These are phyloP conservation scores for Endotrypanum monterogeii DNA, from an alignment of 208 protist species.

Conservation along the genomic window DNA sequence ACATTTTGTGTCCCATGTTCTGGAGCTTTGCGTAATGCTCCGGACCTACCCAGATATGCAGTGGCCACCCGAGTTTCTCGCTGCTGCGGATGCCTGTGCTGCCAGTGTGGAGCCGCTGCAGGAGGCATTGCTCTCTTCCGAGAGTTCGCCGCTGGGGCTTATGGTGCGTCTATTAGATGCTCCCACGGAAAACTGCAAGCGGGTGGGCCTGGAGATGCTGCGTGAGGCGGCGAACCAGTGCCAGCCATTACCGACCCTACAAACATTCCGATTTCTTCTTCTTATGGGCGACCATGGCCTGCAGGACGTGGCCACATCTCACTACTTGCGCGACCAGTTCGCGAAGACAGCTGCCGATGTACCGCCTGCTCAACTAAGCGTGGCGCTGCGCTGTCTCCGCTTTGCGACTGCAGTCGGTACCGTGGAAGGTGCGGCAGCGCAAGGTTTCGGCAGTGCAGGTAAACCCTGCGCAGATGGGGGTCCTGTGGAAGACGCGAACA, in stretches of 20 bases:
- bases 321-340: slow-evolving; percentile 73
- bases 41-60: slow-evolving; percentile 9
- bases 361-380: slow-evolving; percentile 75
- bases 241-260: slow-evolving; percentile 59
- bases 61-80: slow-evolving; percentile 26
- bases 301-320: slow-evolving; percentile 39
- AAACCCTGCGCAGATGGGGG: neutral
- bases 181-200: slow-evolving; percentile 34
- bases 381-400: slow-evolving; percentile 68
- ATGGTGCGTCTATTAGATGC: slow-evolving; percentile 39
- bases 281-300: slow-evolving; percentile 59
- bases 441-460: neutral
- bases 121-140: slow-evolving; percentile 30
- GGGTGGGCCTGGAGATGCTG: slow-evolving; percentile 53
- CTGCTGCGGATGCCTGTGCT: slow-evolving; percentile 23
- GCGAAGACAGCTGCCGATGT: slow-evolving; percentile 69
- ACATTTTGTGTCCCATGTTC: slow-evolving; percentile 31
- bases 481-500: neutral
- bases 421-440: slow-evolving; percentile 9
- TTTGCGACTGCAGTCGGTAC: neutral
- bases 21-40: slow-evolving; percentile 25
- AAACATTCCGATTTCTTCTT: slow-evolving; percentile 79
- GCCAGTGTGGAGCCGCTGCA: slow-evolving; percentile 10
- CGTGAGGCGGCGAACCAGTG: slow-evolving; percentile 59
- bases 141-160: slow-evolving; percentile 40